Percentiles rank a stretch among this genome's conserved stretches.
These are phyloP conservation scores for Phaeolepiota aurea DNA, from an alignment of 768 basidiomycete species.

Conservation along the genomic window DNA sequence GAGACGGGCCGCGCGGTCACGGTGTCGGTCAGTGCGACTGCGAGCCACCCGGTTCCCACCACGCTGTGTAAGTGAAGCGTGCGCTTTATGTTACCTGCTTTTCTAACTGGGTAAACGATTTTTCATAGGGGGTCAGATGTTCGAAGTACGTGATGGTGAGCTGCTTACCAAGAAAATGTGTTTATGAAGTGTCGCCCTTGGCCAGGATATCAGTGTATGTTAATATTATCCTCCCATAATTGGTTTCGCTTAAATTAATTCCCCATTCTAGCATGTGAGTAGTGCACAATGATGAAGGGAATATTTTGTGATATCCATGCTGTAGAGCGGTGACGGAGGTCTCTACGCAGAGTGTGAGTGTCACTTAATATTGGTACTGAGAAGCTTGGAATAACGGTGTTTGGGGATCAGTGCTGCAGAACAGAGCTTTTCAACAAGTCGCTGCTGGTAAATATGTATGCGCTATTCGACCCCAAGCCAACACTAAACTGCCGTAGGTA, in stretches of 20 bases:
- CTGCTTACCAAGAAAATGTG: not conserved
- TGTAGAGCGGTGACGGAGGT: slow-evolving; percentile 59
- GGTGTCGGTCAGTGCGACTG: slow-evolving; percentile 33
- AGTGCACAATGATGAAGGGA: not conserved
- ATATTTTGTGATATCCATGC: not conserved
- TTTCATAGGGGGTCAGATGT: slow-evolving; percentile 34
- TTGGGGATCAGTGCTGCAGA: slow-evolving; percentile 44
- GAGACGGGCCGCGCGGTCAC: slow-evolving; percentile 10
- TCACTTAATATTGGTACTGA: not conserved
- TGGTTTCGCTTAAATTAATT: slow-evolving; percentile 3
- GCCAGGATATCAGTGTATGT: slow-evolving; percentile 56
- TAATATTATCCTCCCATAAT: not conserved
- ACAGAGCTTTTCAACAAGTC: slow-evolving; percentile 62
- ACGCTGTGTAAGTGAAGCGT: slow-evolving; percentile 36
- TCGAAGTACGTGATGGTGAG: slow-evolving; percentile 31
- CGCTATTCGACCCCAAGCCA: not conserved
- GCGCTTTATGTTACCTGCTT: not conserved
- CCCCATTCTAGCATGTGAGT: slow-evolving; percentile 22
- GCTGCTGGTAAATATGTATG: slow-evolving; percentile 32
- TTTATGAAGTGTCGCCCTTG: not conserved
- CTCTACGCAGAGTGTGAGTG: slow-evolving; percentile 53
- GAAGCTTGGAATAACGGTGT: not conserved
- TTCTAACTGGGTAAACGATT: not conserved
- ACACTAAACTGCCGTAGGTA: slow-evolving; percentile 22
- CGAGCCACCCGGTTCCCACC: slow-evolving; percentile 43